These are phyloP conservation scores for Pythium phragmitis DNA, from an alignment of 352 stramenopile species.

Conservation along the genomic window DNA sequence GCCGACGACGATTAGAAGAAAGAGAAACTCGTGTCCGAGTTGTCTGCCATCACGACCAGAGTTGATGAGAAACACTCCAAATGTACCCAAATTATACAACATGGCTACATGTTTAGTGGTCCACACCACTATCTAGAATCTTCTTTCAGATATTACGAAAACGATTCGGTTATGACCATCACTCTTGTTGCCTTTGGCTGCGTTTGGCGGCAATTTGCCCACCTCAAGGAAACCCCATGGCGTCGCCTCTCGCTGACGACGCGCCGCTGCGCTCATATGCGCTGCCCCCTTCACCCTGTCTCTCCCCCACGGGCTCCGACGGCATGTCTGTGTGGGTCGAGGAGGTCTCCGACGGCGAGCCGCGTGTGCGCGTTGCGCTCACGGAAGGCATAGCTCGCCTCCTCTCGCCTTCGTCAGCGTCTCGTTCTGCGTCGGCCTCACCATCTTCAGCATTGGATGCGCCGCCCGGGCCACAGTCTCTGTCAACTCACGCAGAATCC, in stretches of 20 bases:
- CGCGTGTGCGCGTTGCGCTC: conserved; percentile 49
- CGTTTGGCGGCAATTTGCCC: not conserved
- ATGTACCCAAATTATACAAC: conserved; percentile 3
- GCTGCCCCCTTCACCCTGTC: conserved; percentile 61
- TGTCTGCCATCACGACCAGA: conserved; percentile 4
- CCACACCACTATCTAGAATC: conserved; percentile 28
- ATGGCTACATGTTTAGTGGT: conserved; percentile 23
- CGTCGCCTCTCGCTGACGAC: conserved; percentile 6
- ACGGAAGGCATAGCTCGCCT: conserved; percentile 18
- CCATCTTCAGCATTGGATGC: not conserved
- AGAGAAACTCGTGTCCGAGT: not conserved
- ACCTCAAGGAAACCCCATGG: conserved; percentile 15
- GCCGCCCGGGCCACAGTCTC: conserved; percentile 6
- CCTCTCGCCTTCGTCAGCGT: not conserved
- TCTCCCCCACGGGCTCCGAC: conserved; percentile 47
- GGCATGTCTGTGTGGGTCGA: conserved; percentile 61
- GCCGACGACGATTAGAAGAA: conserved; percentile 72
- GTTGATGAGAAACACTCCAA: conserved; percentile 3
- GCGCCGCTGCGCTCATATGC: conserved; percentile 52
- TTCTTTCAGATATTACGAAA: conserved; percentile 9
- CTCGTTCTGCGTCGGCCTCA: not conserved
- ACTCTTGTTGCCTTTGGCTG: conserved; percentile 17
- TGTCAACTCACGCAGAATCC: conserved; percentile 1
- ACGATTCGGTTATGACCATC: conserved; percentile 16
- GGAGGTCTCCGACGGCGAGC: conserved; percentile 37